Evolutionary conservation across 2,329 filamentous ascomycete species (phyloP), one percentile per base, ranked within the genome.

Genomic region (Emmonsiellopsis sp.): DNA sequence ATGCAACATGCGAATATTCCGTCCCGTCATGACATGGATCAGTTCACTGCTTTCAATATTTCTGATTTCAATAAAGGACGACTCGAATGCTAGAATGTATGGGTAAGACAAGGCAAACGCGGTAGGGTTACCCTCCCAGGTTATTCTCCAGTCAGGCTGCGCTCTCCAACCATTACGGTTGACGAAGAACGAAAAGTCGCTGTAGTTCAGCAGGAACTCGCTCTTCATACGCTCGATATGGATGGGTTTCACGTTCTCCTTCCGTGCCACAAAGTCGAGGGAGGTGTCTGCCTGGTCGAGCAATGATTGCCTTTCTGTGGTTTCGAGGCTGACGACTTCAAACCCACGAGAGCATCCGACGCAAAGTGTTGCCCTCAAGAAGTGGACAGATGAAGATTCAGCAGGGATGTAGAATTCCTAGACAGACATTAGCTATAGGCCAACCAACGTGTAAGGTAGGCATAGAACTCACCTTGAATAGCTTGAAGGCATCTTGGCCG

Each of bases 101-200:
- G 93, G 93, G 65, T 94, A 94, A 61, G 90, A 95, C 52, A 97
- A 84, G 1, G 93, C 93, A 70, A 98, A 98, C 54, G 85, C 86
- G 63, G 89, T 86, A 41, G 93, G 93, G 44, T 84, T 88, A 54
- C 93, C 93, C 74, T 98, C 93, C 93, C 93, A 98, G 59, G 92
- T 87, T 66, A 98, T 95, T 63, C 87, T 85, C 93, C 93, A 98
- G 70, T 98, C 93, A 5, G 91, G 90, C 64, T 91, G 81, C 52
- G 92, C 92, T 58, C 93, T 84, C 93, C 93, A 98, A 38, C 93
- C 93, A 69, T 98, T 97, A 64, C 93, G 84, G 72, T 98, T 97
- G 67, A 98, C 93, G 65, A 97, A 98, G 81, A 98, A 98, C 10
- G 89, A 95, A 72, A 96, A 98, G 69, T 98, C 93, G 4, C 89